phyloP scores from a whole-genome alignment of 768 basidiomycete species.

The Gymnopilus dilepis region DNA sequence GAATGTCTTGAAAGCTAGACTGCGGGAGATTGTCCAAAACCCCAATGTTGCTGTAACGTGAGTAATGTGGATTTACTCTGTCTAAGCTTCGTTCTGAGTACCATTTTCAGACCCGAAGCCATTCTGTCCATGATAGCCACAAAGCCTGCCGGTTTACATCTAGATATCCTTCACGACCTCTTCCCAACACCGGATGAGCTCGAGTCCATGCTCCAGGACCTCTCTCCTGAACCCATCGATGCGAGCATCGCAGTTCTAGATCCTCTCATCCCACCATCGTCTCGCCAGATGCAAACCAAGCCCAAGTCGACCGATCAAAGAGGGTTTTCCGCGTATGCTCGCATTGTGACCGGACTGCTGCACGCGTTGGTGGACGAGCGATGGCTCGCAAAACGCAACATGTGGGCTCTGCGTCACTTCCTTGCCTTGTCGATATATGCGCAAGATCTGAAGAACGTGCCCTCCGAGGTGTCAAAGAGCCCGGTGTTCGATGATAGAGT shows the following conservation, averaged over 20 bases:
- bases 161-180: conserved; percentile 52
- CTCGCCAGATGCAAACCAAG: conserved; percentile 18
- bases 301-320: conserved; percentile 42
- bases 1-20: conserved; percentile 43
- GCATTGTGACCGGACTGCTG: conserved; percentile 62
- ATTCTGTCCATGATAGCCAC: conserved; percentile 44
- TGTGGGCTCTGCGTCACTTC: conserved; percentile 76
- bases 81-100: conserved; percentile 7
- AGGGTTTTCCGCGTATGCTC: conserved; percentile 69
- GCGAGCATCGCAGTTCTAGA: conserved; percentile 65
- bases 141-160: conserved; percentile 39
- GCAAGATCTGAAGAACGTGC: conserved; percentile 62
- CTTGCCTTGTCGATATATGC: conserved; percentile 66
- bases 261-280: conserved; percentile 56
- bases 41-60: conserved; percentile 41
- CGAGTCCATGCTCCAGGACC: conserved; percentile 47
- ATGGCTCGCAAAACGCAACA: conserved; percentile 56
- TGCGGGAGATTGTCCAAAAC: conserved; percentile 49
- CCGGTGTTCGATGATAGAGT: conserved; percentile 51
- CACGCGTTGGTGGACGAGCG: conserved; percentile 63
- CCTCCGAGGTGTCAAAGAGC: conserved; percentile 44
- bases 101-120: conserved; percentile 48
- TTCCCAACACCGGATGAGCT: conserved; percentile 55
- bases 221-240: conserved; percentile 54
- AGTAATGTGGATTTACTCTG: conserved; percentile 14